Base-by-base conservation (phyloP, 2,329 filamentous ascomycete genomes). In the Byssochlamys sp. region DNA sequence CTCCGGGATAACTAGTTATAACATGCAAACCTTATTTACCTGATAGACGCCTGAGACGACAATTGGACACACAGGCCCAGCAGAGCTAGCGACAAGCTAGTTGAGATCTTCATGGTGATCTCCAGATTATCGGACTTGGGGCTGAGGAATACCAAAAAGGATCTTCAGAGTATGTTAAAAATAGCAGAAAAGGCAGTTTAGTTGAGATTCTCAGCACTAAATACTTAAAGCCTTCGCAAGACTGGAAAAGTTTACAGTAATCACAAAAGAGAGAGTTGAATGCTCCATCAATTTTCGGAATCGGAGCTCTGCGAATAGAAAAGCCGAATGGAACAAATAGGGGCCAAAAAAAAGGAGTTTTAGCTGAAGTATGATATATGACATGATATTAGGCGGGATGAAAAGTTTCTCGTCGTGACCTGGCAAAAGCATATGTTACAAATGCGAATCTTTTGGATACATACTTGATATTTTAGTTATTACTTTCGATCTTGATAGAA, bases 71-170 rank as follows among this genome's bases (percentile, higher is more conserved):
- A 54, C n/a, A 54, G n/a, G 11, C 28, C 49, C 29, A 56, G 25
- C 12, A 56, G 6, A 52, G 29, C 35, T n/a, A 35, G 25, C 24
- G 50, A 28, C 49, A 56, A 35, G 49, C 27, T 24, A 28, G 29
- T 53, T 3, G 25, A 39, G 49, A 52, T 6, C 49, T 56, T 56
- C 55, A 56, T 56, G 19, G 31, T 7, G 52, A 45, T 45, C 35
- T 7, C n/a, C 35, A 45, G 14, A 45, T 45, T 19, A 45, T 19
- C 6, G 14, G n/a, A 6, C 7, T 19, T 45, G 29, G 12, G 35
- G n/a, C 12, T 5, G 4, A 1, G 35, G 12, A 45, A 19, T n/a
- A 14, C 29, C 29, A 11, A 45, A n/a, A 45, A 6, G n/a, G 35
- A 45, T 19, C 14, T 19, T 45, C 14, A 45, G 35, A 45, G n/a